A percentile compares a stretch with the other conserved stretches of the same genome.
Evolutionary conservation across 768 basidiomycete species (phyloP).

Genomic region (Leccinum subgranulosum): DNA sequence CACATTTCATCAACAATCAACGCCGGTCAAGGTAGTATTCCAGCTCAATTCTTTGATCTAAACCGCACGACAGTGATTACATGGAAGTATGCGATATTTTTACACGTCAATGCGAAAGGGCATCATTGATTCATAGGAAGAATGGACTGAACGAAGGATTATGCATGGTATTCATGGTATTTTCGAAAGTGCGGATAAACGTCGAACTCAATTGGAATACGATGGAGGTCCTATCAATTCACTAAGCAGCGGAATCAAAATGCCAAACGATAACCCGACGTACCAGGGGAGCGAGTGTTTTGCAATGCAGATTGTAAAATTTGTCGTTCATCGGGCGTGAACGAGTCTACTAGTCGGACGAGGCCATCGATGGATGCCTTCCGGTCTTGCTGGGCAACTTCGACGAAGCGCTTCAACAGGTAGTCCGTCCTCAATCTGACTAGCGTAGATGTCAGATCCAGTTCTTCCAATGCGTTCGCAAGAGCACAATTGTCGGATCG

Average conservation of each 20-base stretch:
- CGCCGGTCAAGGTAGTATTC: neutral
- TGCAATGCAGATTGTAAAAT: conserved; percentile 61
- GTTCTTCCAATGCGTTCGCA: conserved; percentile 64
- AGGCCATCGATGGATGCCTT: conserved; percentile 76
- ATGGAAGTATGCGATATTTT: conserved; percentile 17
- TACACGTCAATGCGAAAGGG: conserved; percentile 11
- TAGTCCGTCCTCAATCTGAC: conserved; percentile 68
- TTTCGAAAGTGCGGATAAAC: neutral
- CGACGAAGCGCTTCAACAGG: conserved; percentile 62
- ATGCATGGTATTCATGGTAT: conserved; percentile 7
- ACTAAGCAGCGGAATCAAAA: conserved; percentile 2
- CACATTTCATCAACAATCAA: too few species aligned
- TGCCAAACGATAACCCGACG: conserved; percentile 20
- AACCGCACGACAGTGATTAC: conserved; percentile 11
- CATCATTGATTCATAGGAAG: neutral
- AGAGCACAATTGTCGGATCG: conserved; percentile 52
- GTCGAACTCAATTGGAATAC: conserved; percentile 29
- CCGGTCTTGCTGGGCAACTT: conserved; percentile 68
- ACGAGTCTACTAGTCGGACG: conserved; percentile 64
- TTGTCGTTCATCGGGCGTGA: conserved; percentile 71
- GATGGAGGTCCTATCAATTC: conserved; percentile 38
- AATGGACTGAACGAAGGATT: conserved; percentile 3
- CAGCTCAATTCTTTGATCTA: neutral
- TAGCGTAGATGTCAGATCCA: conserved; percentile 63
- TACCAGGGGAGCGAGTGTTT: conserved; percentile 58